These are phyloP conservation scores for Colletotrichum aenigma DNA, from an alignment of 2,329 filamentous ascomycete genomes.

Conservation along the genomic window DNA sequence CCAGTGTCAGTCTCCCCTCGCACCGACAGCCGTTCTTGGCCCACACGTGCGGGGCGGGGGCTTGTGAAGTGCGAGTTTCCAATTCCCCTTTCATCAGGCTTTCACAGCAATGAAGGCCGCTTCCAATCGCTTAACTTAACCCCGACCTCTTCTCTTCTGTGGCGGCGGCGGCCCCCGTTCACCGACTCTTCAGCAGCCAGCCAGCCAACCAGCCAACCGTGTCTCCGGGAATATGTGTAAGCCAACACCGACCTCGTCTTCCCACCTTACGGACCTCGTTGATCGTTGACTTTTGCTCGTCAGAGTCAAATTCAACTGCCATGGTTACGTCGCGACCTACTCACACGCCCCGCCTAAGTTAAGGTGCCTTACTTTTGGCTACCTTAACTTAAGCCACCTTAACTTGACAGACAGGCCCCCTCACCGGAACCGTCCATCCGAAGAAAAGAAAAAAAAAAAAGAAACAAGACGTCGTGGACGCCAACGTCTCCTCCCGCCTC, in stretches of 20 bases:
- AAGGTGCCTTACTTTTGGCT: background rate
- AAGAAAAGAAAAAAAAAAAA: background rate
- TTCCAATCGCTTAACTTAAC: background rate
- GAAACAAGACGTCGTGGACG: background rate
- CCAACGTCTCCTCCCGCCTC: background rate
- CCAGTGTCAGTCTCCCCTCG: background rate
- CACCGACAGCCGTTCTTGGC: background rate
- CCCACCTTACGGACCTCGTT: background rate
- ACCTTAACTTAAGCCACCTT: background rate
- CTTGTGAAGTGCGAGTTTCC: background rate
- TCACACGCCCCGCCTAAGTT: background rate
- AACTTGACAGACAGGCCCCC: background rate
- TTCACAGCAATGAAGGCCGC: background rate
- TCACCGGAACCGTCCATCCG: background rate
- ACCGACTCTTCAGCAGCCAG: background rate
- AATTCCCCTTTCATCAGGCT: background rate
- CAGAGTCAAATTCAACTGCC: background rate
- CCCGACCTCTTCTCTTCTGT: background rate
- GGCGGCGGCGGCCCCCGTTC: background rate
- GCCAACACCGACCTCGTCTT: background rate
- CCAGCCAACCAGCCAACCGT: background rate
- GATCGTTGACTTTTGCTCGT: background rate
- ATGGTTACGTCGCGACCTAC: background rate
- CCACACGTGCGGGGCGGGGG: slow-evolving; percentile 8
- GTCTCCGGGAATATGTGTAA: background rate